A percentile compares a stretch with the other conserved stretches of the same genome.
Conservation (phyloP, 169 alveolate genomes). For the Eimeria acervulina region DNA sequence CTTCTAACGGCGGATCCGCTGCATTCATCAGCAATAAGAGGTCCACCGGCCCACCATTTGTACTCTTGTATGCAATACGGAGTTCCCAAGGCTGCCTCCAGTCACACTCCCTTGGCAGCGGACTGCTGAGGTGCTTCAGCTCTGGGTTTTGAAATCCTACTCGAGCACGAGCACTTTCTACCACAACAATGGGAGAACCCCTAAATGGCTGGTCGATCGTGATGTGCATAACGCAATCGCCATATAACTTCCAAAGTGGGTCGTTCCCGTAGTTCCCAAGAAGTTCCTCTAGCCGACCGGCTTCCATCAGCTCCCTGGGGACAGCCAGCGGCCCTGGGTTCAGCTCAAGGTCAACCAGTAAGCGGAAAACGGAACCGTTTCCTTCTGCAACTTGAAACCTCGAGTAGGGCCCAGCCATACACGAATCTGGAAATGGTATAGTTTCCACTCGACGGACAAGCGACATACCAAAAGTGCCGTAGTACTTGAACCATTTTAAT, state of each 20-base stretch:
- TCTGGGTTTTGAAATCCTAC: slow-evolving; percentile 43
- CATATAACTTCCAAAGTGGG: slow-evolving; percentile 27
- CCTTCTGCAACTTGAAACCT: slow-evolving; percentile 41
- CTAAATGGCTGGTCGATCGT: not conserved
- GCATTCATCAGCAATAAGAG: slow-evolving; percentile 39
- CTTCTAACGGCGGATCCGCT: slow-evolving; percentile 28
- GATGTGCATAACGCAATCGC: slow-evolving; percentile 59
- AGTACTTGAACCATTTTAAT: slow-evolving; percentile 41
- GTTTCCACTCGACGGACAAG: slow-evolving; percentile 35
- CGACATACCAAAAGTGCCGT: not conserved
- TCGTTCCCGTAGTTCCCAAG: not conserved
- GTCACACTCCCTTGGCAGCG: slow-evolving; percentile 44
- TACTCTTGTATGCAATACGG: slow-evolving; percentile 58
- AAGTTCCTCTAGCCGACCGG: not conserved
- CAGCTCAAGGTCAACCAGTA: slow-evolving; percentile 38
- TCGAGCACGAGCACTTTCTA: slow-evolving; percentile 49
- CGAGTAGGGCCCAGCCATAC: slow-evolving; percentile 48
- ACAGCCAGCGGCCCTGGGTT: slow-evolving; percentile 71
- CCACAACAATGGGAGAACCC: slow-evolving; percentile 32
- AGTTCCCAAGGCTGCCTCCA: slow-evolving; percentile 64
- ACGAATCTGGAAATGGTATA: slow-evolving; percentile 16
- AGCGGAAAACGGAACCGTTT: not conserved
- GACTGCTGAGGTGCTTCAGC: slow-evolving; percentile 8
- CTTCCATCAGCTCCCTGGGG: slow-evolving; percentile 59
- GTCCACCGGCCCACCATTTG: slow-evolving; percentile 17